Base-by-base conservation (phyloP, 2,329 filamentous ascomycete genomes). In the Alternaria rosae region DNA sequence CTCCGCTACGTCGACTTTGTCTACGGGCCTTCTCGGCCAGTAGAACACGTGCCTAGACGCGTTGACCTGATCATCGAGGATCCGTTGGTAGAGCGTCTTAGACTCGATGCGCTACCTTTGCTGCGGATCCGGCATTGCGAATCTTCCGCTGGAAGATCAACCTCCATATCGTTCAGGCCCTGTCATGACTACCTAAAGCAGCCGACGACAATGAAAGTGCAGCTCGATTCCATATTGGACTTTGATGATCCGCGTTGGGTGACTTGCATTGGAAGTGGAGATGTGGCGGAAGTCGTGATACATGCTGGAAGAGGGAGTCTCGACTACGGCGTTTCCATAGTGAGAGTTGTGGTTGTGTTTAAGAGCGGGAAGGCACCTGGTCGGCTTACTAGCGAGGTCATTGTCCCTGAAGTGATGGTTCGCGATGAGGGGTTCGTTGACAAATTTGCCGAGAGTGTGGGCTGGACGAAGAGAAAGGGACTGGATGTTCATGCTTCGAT, bases 1-100 rank as follows among this genome's bases (percentile, higher is more conserved):
- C 15, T 38, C 35, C 35, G 35, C 9, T 38, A 38, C 35, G 35
- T 38, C 1, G 35, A 38, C 9, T 38, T 38, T 5, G 35, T 17
- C 0, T 38, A 38, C 35, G 35, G 35, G 15, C 5, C 9, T 5
- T 38, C 2, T 0, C 0, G 35, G 0, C n/a, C 35, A 0, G 2
- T 38, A 10, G 35, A 10, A 11, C n/a, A 38, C n/a, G 35, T 38
- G 35, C 35, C 35, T 17, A 38, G n/a, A 17, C 35, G 35, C 1
- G 6, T 38, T 11, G 35, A 38, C 6, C 9, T 38, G 8, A 9
- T 38, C 17, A 38, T 38, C 35, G 35, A 38, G 2, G 35, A 38
- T 38, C 35, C 15, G 9, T 38, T 38, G n/a, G 9, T 11, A 6
- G 35, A 38, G 35, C 35, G n/a, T 3, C 3, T 38, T 4, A 38